Percentiles rank a stretch among this genome's conserved stretches.
Evolutionary conservation across 2,329 filamentous ascomycete genomes (phyloP).

Genomic region (Zymoseptoria pseudotritici): DNA sequence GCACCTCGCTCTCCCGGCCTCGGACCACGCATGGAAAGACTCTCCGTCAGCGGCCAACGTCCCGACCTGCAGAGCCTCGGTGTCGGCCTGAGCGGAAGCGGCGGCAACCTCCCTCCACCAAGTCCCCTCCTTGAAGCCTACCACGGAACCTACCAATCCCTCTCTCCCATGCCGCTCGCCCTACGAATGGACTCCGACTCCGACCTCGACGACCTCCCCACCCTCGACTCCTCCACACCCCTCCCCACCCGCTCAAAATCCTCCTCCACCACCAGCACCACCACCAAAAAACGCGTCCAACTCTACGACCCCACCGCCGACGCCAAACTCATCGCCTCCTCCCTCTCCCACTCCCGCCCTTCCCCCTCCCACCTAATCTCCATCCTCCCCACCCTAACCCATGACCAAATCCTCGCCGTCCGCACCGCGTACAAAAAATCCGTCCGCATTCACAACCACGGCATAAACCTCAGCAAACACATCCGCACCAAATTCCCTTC

Average conservation of each 20-base stretch:
- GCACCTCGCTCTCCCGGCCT: conserved; percentile 30
- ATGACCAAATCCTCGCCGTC: conserved; percentile 80
- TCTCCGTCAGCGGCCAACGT: conserved; percentile 42
- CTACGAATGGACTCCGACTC: conserved; percentile 52
- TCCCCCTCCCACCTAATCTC: conserved; percentile 68
- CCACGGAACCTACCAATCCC: conserved; percentile 85
- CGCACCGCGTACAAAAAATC: conserved; percentile 85
- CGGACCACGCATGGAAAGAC: conserved; percentile 36
- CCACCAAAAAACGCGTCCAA: conserved; percentile 53
- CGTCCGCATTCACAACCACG: conserved; percentile 64
- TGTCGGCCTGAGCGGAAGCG: conserved; percentile 8
- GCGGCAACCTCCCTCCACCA: conserved; percentile 51
- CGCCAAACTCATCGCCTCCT: conserved; percentile 66
- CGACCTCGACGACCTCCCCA: conserved; percentile 43
- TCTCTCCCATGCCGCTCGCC: conserved; percentile 89
- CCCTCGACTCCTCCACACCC: conserved; percentile 30
- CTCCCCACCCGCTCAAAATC: conserved; percentile 12
- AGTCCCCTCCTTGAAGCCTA: conserved; percentile 90
- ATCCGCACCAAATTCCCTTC: conserved; percentile 72
- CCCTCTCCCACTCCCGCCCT: conserved; percentile 57
- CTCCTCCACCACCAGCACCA: background rate
- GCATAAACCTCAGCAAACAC: conserved; percentile 79
- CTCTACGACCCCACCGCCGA: conserved; percentile 81
- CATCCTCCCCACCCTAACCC: conserved; percentile 74
- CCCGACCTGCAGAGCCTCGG: conserved; percentile 34